Conservation (phyloP, 768 basidiomycete species). For the Rhizopogon sp. region DNA sequence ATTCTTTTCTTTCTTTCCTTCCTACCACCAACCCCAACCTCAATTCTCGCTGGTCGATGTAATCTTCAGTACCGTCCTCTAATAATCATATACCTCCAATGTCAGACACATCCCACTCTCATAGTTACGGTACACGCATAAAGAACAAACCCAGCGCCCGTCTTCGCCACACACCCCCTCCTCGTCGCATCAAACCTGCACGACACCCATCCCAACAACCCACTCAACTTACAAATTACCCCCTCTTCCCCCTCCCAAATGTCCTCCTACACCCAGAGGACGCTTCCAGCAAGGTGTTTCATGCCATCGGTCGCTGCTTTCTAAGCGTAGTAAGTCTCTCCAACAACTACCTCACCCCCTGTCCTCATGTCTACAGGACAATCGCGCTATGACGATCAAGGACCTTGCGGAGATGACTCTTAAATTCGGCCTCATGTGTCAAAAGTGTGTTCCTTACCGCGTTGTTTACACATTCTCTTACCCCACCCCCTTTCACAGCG, state of each 20-base stretch:
- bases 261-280: constrained; percentile 74
- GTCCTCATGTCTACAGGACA: constrained; percentile 42
- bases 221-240: constrained; percentile 11
- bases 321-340: constrained; percentile 60
- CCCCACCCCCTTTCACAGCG: constrained; percentile 32
- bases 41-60: neutral
- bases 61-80: neutral
- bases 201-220: constrained; percentile 14
- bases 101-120: constrained; percentile 24
- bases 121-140: constrained; percentile 51
- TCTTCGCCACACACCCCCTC: constrained; percentile 36
- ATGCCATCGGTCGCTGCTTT: constrained; percentile 68
- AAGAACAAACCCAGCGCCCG: constrained; percentile 50
- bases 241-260: constrained; percentile 55
- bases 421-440: constrained; percentile 61
- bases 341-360: constrained; percentile 5
- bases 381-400: constrained; percentile 83
- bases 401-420: constrained; percentile 73
- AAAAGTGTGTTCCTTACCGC: constrained; percentile 51
- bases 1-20: neutral
- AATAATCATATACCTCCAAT: neutral
- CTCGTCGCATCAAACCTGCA: constrained; percentile 28
- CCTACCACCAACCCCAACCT: neutral
- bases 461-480: constrained; percentile 10
- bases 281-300: constrained; percentile 64